Evolutionary conservation across 306 rosid genomes (phyloP).

Genomic region (Albizia julibrissin): DNA sequence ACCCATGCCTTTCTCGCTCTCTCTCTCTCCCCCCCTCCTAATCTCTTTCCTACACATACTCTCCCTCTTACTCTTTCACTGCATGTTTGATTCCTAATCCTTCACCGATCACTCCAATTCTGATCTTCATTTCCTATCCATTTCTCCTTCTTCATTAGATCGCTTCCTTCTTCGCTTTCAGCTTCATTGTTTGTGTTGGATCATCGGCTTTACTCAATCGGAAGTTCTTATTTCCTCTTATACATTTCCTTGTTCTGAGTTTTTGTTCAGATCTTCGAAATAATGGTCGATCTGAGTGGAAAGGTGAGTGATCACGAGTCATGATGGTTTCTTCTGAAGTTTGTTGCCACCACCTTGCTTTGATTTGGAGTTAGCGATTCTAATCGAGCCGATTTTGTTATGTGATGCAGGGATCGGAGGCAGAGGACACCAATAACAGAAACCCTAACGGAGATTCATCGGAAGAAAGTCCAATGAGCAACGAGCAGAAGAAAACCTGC

Average conservation of each 20-base stretch:
- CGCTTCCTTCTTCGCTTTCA: background rate
- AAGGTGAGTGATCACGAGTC: slow-evolving; percentile 60
- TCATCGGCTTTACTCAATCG: background rate
- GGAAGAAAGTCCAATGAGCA: slow-evolving; percentile 42
- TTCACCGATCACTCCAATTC: slow-evolving; percentile 9
- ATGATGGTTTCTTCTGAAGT: background rate
- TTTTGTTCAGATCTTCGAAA: slow-evolving; percentile 40
- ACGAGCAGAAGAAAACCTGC: slow-evolving; percentile 71
- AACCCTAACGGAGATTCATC: slow-evolving; percentile 56
- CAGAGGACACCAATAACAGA: slow-evolving; percentile 50
- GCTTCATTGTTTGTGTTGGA: background rate
- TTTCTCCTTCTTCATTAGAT: background rate
- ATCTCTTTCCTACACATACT: background rate
- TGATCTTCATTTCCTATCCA: background rate
- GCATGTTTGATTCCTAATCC: slow-evolving; percentile 21
- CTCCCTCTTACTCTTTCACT: slow-evolving; percentile 24
- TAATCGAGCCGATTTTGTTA: slow-evolving; percentile 38
- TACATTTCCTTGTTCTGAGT: slow-evolving; percentile 28
- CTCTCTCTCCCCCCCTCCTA: slow-evolving; percentile 5
- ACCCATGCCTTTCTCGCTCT: slow-evolving; percentile 24
- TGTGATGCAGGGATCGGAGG: slow-evolving; percentile 74
- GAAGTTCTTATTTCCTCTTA: slow-evolving; percentile 18
- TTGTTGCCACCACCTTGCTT: background rate
- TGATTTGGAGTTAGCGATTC: background rate
- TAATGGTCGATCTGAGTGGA: slow-evolving; percentile 69